A percentile compares a stretch with the other conserved stretches of the same genome.
Evolutionary conservation across 2,329 filamentous ascomycete genomes (phyloP).

Genomic region (Penicillium sp.): DNA sequence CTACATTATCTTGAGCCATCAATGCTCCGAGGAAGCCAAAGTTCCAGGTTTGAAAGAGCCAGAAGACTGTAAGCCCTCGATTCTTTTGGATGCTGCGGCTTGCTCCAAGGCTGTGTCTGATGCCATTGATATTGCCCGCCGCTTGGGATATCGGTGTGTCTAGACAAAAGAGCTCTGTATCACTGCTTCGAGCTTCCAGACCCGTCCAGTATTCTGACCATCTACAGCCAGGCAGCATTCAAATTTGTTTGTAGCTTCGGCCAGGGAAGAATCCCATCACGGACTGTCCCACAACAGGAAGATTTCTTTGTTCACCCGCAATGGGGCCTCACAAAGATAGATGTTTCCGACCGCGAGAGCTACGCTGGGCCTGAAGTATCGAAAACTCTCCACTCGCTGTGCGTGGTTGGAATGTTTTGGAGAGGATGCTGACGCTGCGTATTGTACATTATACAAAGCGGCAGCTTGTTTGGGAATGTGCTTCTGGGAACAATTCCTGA

Average conservation of each 20-base stretch:
- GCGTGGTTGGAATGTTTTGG: not conserved
- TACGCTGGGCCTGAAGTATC: not conserved
- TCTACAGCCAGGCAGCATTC: not conserved
- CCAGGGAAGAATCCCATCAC: not conserved
- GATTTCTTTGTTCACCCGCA: not conserved
- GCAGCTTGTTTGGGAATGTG: conserved; percentile 2
- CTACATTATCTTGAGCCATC: not conserved
- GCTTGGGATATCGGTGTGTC: conserved; percentile 1
- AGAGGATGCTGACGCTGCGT: conserved; percentile 1
- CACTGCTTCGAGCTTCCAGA: not conserved
- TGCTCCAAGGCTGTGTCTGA: not conserved
- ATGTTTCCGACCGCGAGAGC: not conserved
- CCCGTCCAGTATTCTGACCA: not conserved
- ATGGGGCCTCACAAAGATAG: not conserved
- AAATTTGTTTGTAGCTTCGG: not conserved
- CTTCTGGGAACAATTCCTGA: conserved; percentile 1
- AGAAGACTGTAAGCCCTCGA: not conserved
- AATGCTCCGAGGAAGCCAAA: not conserved
- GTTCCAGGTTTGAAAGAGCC: not conserved
- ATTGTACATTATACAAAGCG: conserved; percentile 2
- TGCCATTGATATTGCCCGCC: not conserved
- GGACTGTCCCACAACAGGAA: not conserved
- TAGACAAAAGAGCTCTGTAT: not conserved
- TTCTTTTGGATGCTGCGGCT: not conserved
- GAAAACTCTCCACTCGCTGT: not conserved